Percentiles rank a stretch among this genome's conserved stretches.
phyloP scores from a whole-genome alignment of 345 rosid genomes.

The Syzygium aqueum region DNA sequence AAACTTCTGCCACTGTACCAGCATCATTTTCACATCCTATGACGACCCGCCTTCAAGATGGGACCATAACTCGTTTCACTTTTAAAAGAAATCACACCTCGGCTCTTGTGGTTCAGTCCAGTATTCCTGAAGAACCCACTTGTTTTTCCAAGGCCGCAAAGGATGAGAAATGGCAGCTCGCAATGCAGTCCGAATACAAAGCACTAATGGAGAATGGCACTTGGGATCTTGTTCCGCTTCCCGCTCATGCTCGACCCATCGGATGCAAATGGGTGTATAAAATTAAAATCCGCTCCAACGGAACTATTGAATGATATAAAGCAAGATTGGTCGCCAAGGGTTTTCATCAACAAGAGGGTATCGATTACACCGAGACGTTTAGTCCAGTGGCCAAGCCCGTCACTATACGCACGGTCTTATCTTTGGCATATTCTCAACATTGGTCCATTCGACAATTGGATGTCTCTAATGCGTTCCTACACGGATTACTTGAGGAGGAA shows the following conservation, averaged over 20 bases:
- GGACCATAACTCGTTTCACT: too few species aligned
- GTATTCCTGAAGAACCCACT: not conserved
- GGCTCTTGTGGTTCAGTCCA: too few species aligned
- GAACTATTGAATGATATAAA: not conserved
- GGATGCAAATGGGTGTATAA: not conserved
- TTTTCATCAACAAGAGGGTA: not conserved
- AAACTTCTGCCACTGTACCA: too few species aligned
- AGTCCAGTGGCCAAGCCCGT: not conserved
- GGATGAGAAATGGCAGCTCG: not conserved
- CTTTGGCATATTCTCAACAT: not conserved
- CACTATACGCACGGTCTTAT: not conserved
- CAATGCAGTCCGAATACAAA: not conserved
- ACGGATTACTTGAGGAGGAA: not conserved
- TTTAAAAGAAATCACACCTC: too few species aligned
- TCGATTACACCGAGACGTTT: not conserved
- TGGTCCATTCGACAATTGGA: not conserved
- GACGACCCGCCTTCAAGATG: too few species aligned
- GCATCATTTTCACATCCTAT: not conserved
- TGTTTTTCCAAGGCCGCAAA: not conserved
- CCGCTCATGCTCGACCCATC: not conserved
- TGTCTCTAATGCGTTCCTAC: not conserved
- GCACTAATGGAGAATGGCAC: not conserved
- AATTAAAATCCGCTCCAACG: not conserved
- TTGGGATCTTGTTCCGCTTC: not conserved
- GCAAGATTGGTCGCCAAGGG: not conserved